Conservation (phyloP, 2,329 filamentous ascomycete species). For the Pseudocercospora eumusae region DNA sequence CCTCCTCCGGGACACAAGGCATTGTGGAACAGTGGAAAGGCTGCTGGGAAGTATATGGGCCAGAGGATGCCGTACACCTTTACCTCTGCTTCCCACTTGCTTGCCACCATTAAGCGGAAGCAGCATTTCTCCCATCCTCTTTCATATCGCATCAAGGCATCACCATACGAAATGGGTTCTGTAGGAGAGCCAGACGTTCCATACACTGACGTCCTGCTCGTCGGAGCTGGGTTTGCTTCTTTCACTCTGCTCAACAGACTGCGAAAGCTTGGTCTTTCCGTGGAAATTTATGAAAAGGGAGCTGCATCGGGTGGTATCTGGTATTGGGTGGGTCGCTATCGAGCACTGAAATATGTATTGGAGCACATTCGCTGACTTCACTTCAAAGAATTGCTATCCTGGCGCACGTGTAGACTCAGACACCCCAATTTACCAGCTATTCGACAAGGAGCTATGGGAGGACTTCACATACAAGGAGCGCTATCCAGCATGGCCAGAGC, state of each 20-base stretch:
- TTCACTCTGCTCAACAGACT: slow-evolving; percentile 36
- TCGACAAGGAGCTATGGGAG: slow-evolving; percentile 40
- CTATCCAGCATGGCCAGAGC: slow-evolving; percentile 46
- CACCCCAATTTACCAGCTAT: slow-evolving; percentile 37
- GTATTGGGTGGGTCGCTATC: slow-evolving; percentile 27
- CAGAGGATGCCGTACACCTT: slow-evolving; percentile 7
- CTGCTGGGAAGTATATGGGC: slow-evolving; percentile 20
- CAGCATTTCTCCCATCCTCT: slow-evolving; percentile 12
- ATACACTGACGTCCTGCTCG: slow-evolving; percentile 26
- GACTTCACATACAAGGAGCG: slow-evolving; percentile 56
- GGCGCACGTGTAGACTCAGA: slow-evolving; percentile 51
- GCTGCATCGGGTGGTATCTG: slow-evolving; percentile 42
- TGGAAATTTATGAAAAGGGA: slow-evolving; percentile 42
- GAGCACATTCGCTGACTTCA: neutral
- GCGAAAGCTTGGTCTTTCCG: slow-evolving; percentile 38
- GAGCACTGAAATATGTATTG: too few species aligned
- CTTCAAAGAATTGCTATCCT: slow-evolving; percentile 36
- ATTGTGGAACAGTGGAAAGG: slow-evolving; percentile 6
- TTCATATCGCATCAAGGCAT: slow-evolving; percentile 20
- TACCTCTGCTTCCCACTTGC: slow-evolving; percentile 8
- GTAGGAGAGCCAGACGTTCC: slow-evolving; percentile 31
- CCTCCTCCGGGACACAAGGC: neutral
- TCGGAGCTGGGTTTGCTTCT: slow-evolving; percentile 29
- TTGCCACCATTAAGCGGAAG: slow-evolving; percentile 27
- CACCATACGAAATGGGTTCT: slow-evolving; percentile 33